Percentiles rank a stretch among this genome's conserved stretches.
These are phyloP conservation scores for Ogataea nonfermentans DNA, from an alignment of 805 yeast species.

Conservation along the genomic window DNA sequence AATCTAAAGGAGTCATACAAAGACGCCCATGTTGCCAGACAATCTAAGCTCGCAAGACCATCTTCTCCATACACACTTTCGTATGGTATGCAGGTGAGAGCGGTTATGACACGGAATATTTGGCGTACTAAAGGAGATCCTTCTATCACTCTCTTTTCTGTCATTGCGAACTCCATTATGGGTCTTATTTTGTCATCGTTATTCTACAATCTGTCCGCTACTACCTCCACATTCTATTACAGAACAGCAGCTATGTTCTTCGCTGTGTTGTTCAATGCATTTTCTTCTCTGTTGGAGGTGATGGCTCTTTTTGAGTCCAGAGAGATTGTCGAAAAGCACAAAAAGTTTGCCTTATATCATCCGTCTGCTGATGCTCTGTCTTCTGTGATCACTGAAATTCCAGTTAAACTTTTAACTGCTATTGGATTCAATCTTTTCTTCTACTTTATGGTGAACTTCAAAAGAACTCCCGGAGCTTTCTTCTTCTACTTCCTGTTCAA, in stretches of 20 bases:
- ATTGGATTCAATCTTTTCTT: conserved; percentile 46
- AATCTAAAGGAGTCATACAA: conserved; percentile 12
- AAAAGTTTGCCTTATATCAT: conserved; percentile 51
- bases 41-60: conserved; percentile 45
- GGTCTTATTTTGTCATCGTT: conserved; percentile 54
- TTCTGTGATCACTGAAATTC: conserved; percentile 49
- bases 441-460: conserved; percentile 52
- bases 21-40: conserved; percentile 50
- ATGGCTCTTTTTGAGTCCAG: conserved; percentile 51
- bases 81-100: conserved; percentile 48
- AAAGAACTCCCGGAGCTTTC: conserved; percentile 49
- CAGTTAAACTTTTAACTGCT: conserved; percentile 43
- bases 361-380: conserved; percentile 61
- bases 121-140: conserved; percentile 51
- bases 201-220: conserved; percentile 45
- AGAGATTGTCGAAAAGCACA: conserved; percentile 56
- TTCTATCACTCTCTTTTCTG: conserved; percentile 41
- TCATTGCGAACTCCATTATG: conserved; percentile 48
- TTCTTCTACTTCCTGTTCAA: conserved; percentile 49
- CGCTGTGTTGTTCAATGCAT: conserved; percentile 58
- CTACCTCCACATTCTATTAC: conserved; percentile 46
- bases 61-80: conserved; percentile 52
- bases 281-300: conserved; percentile 57
- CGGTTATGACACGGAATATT: conserved; percentile 44
- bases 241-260: conserved; percentile 66